Conservation (phyloP, 2,329 filamentous ascomycete genomes). For the Scedosporium aurantiacum region DNA sequence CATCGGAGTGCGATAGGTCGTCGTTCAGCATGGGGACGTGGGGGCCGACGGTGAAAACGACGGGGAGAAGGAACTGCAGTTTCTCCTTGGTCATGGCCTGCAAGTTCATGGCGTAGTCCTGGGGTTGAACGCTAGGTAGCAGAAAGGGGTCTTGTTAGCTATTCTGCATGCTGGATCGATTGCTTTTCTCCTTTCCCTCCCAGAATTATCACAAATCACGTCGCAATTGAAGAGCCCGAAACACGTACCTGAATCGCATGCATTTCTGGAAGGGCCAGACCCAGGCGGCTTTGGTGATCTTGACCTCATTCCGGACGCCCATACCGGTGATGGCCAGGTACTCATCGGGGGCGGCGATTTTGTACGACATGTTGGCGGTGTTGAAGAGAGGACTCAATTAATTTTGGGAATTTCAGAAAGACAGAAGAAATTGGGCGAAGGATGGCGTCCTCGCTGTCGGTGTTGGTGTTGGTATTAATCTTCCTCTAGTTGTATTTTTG, state of each 20-base stretch:
- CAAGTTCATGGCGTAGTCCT: slow-evolving; percentile 72
- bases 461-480: no score
- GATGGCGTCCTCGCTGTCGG: not conserved
- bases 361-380: slow-evolving; percentile 44
- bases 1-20: slow-evolving; percentile 9
- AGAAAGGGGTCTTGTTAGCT: not conserved
- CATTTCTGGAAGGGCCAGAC: slow-evolving; percentile 61
- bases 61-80: slow-evolving; percentile 68
- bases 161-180: no score
- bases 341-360: slow-evolving; percentile 63
- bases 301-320: slow-evolving; percentile 55
- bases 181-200: no score
- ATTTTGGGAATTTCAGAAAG: not conserved
- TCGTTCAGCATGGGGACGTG: slow-evolving; percentile 53
- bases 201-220: no score
- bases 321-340: slow-evolving; percentile 83
- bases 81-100: slow-evolving; percentile 89
- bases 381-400: not conserved
- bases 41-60: slow-evolving; percentile 78
- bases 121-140: slow-evolving; percentile 51
- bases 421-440: not conserved
- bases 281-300: slow-evolving; percentile 68
- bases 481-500: no score
- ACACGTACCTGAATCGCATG: slow-evolving; percentile 33
- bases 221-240: not conserved